Percentiles rank a stretch among this genome's conserved stretches.
Conservation (phyloP, 2,329 filamentous ascomycete species). For the Furcasterigmium sp. region DNA sequence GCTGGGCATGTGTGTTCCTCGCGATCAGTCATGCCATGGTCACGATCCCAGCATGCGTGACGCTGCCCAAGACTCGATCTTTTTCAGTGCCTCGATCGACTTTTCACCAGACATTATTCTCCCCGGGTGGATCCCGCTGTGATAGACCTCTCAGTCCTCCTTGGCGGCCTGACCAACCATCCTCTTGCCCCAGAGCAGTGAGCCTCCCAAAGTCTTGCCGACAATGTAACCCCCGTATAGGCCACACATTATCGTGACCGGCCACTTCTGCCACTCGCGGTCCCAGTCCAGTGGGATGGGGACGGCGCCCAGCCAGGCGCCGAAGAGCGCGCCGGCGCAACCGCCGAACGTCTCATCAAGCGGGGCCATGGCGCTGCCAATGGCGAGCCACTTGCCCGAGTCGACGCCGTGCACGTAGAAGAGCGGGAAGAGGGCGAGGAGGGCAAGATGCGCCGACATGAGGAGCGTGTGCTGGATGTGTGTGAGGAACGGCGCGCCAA, state of each 20-base stretch:
- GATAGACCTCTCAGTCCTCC: slow-evolving; percentile 19
- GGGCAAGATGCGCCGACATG: slow-evolving; percentile 72
- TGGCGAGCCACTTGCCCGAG: slow-evolving; percentile 60
- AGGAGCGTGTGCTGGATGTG: slow-evolving; percentile 75
- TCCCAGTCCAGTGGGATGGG: slow-evolving; percentile 98
- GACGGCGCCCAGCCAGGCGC: slow-evolving; percentile 89
- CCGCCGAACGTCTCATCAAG: slow-evolving; percentile 83
- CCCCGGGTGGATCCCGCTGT: too few species aligned
- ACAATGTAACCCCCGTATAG: slow-evolving; percentile 73
- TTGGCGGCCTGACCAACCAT: slow-evolving; percentile 21
- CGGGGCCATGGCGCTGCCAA: slow-evolving; percentile 62
- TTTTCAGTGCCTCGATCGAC: too few species aligned
- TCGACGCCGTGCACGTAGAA: slow-evolving; percentile 85
- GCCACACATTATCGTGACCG: slow-evolving; percentile 82
- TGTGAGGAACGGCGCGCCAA: slow-evolving; percentile 84
- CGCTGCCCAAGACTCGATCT: too few species aligned
- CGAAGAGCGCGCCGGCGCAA: slow-evolving; percentile 69
- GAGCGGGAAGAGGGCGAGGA: slow-evolving; percentile 73
- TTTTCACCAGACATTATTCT: too few species aligned
- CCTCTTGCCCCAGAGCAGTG: slow-evolving; percentile 39
- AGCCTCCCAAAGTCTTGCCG: slow-evolving; percentile 59
- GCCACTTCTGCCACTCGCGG: slow-evolving; percentile 98
- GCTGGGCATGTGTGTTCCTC: too few species aligned
- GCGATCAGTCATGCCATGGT: too few species aligned
- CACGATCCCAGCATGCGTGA: too few species aligned